These are phyloP conservation scores for Closterium sp. DNA, from an alignment of 139 green algal genomes.

Conservation along the genomic window DNA sequence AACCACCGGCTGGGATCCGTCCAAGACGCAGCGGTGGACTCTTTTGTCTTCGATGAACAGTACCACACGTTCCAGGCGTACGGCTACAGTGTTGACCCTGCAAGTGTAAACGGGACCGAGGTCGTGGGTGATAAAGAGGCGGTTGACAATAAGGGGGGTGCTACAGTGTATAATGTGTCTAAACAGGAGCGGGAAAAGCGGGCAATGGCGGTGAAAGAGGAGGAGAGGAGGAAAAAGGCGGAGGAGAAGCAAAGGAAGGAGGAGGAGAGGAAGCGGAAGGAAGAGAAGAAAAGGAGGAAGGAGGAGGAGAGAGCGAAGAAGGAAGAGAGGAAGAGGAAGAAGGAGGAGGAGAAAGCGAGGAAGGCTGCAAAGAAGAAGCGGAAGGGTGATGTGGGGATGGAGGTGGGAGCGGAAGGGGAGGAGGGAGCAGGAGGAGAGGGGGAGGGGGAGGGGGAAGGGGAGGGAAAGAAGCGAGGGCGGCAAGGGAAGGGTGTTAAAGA, in stretches of 20 bases:
- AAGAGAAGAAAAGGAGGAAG: constrained; percentile 19
- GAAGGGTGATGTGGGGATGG: background rate
- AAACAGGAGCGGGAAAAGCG: constrained; percentile 26
- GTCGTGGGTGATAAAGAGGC: constrained; percentile 56
- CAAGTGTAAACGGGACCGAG: constrained; percentile 30
- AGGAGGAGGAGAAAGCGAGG: background rate
- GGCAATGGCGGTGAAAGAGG: background rate
- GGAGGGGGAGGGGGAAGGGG: background rate
- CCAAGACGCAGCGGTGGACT: constrained; percentile 61
- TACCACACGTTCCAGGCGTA: constrained; percentile 79
- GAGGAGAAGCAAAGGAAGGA: background rate
- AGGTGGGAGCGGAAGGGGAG: background rate
- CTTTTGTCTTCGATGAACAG: constrained; percentile 84
- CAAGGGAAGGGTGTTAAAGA: background rate
- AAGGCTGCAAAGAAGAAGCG: background rate
- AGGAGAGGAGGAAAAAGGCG: constrained; percentile 25
- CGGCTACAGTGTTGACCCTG: constrained; percentile 48
- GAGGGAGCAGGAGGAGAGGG: constrained; percentile 5
- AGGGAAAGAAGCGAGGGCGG: background rate
- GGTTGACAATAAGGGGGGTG: constrained; percentile 43
- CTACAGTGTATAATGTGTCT: constrained; percentile 35
- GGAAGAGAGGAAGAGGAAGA: background rate
- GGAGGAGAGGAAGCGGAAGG: background rate
- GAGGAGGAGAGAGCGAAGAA: background rate
- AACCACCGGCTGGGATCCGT: constrained; percentile 74